phyloP scores from a whole-genome alignment of 108 stramenopile genomes.

The Cyclostephanos tholiformis region DNA sequence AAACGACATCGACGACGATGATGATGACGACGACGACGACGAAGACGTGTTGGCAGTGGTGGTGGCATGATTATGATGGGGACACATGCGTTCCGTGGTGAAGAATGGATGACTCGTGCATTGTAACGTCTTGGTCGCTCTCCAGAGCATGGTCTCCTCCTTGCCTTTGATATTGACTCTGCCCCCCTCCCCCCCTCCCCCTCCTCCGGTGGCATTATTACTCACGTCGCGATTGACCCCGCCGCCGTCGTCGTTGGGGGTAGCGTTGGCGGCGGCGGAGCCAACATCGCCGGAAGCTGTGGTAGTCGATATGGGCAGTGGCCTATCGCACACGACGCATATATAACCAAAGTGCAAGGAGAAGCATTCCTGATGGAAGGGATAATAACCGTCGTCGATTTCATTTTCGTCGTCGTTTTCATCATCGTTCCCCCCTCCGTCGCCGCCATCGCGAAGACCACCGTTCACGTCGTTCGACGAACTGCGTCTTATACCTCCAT shows the following conservation, averaged over 20 bases:
- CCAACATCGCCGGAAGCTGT: background rate
- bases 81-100: constrained; percentile 65
- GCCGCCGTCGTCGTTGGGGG: too few species aligned
- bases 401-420: constrained; percentile 4
- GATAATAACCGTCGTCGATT: constrained; percentile 6
- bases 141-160: constrained; percentile 5
- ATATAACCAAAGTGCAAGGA: constrained; percentile 57
- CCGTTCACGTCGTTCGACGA: too few species aligned
- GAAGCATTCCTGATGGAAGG: constrained; percentile 57
- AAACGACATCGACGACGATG: too few species aligned
- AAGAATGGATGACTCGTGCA: constrained; percentile 74
- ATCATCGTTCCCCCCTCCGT: background rate
- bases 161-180: background rate
- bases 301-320: constrained; percentile 38
- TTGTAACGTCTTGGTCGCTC: constrained; percentile 30
- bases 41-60: background rate
- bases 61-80: constrained; percentile 30
- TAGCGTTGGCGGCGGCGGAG: background rate
- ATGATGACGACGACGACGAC: too few species aligned
- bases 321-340: constrained; percentile 61
- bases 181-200: too few species aligned
- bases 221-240: too few species aligned
- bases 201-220: too few species aligned
- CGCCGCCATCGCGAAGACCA: background rate
- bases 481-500: too few species aligned